Evolutionary conservation across 2,329 filamentous ascomycete species (phyloP), one percentile per base, ranked within the genome.

Genomic region (Alternaria incomplexa): DNA sequence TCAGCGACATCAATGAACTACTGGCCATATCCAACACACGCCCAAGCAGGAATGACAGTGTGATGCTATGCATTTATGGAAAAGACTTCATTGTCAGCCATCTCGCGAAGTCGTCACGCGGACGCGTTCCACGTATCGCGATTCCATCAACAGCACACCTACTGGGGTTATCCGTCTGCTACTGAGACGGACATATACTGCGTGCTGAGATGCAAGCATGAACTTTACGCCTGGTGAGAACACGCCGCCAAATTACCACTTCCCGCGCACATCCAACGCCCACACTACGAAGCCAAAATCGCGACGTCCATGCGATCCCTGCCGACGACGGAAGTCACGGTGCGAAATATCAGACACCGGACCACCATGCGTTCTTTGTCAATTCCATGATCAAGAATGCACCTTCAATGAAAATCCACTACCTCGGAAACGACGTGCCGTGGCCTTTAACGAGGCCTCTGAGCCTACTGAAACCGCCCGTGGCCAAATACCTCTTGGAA

Each of bases 261-360:
- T 65, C 17, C 40, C 61, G 20, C 40, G 28, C 17, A 46, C 52
- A 30, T 20, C 22, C 40, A 65, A 68, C 25, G 8, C 30, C 5
- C 44, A 64, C 9, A 60, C 36, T 30, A 51, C 28, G 5, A 72
- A 75, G 50, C 48, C 64, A 10, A 62, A 72, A 52, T 69, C 75
- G 17, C 70, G 73, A 15, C 82, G 86, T 59, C 87, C 89, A 43
- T 93, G 91, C 77, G 88, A 91, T 78, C 85, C 88, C 44, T 93
- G 91, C 78, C 84, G 87, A 61, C 85, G 85, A 74, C 85, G 89
- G 65, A 88, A 89, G 73, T 86, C 86, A 68, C 87, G 87, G 80
- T 93, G 91, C 80, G 86, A 91, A 67, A 84, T 89, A 76, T 87
- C 89, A 66, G 89, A 91, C 72, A 89, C 88, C 66, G 87, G 89